These are phyloP conservation scores for Cenchrus americanus DNA, from an alignment of 176 grass and related monocot genomes.

Conservation along the genomic window DNA sequence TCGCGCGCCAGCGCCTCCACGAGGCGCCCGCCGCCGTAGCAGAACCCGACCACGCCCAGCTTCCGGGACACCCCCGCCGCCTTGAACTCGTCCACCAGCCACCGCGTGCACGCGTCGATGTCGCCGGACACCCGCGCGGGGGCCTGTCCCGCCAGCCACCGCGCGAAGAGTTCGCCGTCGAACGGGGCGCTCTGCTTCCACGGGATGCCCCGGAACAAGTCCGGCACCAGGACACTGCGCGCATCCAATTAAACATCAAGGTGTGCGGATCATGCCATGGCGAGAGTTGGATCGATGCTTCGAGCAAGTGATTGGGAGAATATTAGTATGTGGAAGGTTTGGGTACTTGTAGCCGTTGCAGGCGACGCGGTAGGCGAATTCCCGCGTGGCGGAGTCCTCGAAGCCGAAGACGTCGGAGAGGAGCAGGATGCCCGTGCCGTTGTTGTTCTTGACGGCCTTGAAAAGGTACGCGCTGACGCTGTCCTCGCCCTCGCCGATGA, in stretches of 20 bases:
- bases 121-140: conserved; percentile 56
- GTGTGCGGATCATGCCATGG: background rate
- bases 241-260: background rate
- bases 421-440: conserved; percentile 77
- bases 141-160: conserved; percentile 47
- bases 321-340: no score
- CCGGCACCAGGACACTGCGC: conserved; percentile 85
- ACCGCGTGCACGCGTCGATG: conserved; percentile 67
- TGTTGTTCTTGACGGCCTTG: conserved; percentile 96
- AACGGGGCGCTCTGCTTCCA: conserved; percentile 47
- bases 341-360: conserved; percentile 95
- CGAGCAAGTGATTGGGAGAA: background rate
- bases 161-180: conserved; percentile 25
- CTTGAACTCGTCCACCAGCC: conserved; percentile 77
- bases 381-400: conserved; percentile 80
- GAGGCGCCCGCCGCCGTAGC: conserved; percentile 71
- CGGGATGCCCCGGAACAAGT: conserved; percentile 79
- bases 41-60: conserved; percentile 83
- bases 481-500: conserved; percentile 76
- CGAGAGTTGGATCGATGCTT: no score
- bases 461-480: conserved; percentile 65
- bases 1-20: conserved; percentile 73
- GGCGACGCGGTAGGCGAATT: conserved; percentile 89
- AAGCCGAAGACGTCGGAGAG: conserved; percentile 88
- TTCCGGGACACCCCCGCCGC: conserved; percentile 69